A percentile compares a stretch with the other conserved stretches of the same genome.
These are phyloP conservation scores for Haplosporangium gracile DNA, from an alignment of 192 early-diverging fungal genomes.

Conservation along the genomic window DNA sequence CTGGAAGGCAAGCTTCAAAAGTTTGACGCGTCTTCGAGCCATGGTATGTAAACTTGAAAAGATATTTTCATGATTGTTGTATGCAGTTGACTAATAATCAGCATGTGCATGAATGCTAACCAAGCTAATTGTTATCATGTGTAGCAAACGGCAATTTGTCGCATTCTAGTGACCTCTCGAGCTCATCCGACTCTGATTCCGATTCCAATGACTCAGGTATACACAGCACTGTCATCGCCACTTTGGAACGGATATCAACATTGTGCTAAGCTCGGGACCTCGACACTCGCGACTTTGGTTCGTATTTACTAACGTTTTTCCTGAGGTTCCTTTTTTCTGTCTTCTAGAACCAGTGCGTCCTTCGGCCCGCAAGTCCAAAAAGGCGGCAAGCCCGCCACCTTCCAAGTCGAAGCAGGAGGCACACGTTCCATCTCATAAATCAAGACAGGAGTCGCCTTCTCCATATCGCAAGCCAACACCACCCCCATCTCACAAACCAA, in stretches of 20 bases:
- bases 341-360: background rate
- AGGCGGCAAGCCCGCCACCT: background rate
- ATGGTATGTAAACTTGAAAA: background rate
- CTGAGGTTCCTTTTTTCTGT: background rate
- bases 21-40: constrained; percentile 35
- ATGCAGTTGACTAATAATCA: background rate
- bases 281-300: background rate
- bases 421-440: background rate
- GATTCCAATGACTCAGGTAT: constrained; percentile 89
- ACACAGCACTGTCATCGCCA: background rate
- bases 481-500: background rate
- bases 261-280: background rate
- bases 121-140: background rate
- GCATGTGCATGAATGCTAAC: background rate
- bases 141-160: constrained; percentile 10
- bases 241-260: background rate
- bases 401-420: background rate
- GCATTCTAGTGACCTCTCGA: constrained; percentile 57
- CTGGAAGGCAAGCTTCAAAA: constrained; percentile 62
- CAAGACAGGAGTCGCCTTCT: background rate
- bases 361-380: background rate
- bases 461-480: background rate
- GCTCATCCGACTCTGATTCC: constrained; percentile 71
- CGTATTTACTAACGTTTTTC: background rate
- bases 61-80: background rate